A percentile compares a stretch with the other conserved stretches of the same genome.
These are phyloP conservation scores for Zychaea mexicana DNA, from an alignment of 371 early-diverging fungal species.

Conservation along the genomic window DNA sequence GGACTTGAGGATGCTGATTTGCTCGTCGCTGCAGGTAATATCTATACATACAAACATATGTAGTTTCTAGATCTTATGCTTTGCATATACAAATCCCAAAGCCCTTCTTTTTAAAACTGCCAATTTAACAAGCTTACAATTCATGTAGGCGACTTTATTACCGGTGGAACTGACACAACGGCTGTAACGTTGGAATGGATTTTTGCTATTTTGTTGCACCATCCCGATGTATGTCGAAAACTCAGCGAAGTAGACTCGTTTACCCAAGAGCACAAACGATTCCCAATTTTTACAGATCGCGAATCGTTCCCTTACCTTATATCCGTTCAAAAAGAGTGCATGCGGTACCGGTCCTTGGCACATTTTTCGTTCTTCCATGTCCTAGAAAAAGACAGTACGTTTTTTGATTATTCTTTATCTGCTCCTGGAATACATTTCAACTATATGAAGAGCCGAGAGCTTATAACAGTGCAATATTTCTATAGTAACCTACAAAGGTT, in stretches of 20 bases:
- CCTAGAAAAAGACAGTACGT: background rate
- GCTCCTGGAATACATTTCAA: too few species aligned
- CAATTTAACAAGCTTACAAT: too few species aligned
- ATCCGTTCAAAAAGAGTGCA: constrained; percentile 26
- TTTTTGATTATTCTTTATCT: background rate
- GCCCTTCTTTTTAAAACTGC: too few species aligned
- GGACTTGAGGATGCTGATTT: constrained; percentile 13
- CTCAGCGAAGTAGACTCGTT: constrained; percentile 14
- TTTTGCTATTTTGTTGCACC: constrained; percentile 15
- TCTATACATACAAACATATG: background rate
- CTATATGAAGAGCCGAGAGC: background rate
- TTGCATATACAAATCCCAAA: too few species aligned
- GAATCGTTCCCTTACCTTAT: constrained; percentile 18
- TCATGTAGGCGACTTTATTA: background rate
- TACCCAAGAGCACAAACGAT: constrained; percentile 4
- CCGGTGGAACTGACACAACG: constrained; percentile 16
- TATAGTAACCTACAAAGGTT: constrained; percentile 12
- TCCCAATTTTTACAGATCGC: constrained; percentile 22
- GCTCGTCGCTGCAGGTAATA: constrained; percentile 5
- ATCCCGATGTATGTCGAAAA: constrained; percentile 18
- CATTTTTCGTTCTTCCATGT: constrained; percentile 18
- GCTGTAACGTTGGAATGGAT: constrained; percentile 16
- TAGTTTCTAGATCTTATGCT: too few species aligned
- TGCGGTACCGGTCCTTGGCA: constrained; percentile 18
- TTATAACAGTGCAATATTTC: background rate